Percentiles rank a stretch among this genome's conserved stretches.
Conservation (phyloP, 345 rosid genomes). For the Fremontodendron californicum region DNA sequence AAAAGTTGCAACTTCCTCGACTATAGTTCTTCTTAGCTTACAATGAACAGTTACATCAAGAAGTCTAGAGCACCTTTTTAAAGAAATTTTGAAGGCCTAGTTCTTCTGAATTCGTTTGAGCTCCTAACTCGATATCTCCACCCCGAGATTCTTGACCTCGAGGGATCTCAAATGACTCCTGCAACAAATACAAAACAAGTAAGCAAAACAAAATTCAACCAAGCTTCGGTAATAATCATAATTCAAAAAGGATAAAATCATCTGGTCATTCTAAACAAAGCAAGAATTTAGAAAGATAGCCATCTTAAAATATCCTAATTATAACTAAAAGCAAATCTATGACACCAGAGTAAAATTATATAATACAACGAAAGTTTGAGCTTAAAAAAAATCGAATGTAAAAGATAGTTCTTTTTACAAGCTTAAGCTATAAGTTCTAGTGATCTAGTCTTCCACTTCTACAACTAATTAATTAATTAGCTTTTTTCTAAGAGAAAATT, state of each 20-base stretch:
- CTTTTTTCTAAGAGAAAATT: neutral
- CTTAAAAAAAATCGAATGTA: neutral
- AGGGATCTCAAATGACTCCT: conserved; percentile 85
- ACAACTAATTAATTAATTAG: neutral
- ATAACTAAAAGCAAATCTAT: neutral
- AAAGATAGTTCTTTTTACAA: neutral
- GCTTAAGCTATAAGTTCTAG: neutral
- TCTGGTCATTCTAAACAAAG: neutral
- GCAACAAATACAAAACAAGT: conserved; percentile 24
- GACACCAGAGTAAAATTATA: neutral
- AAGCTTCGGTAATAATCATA: neutral
- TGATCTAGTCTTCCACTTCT: neutral
- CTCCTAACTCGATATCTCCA: conserved; percentile 72
- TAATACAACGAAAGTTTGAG: neutral
- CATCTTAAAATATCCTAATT: neutral
- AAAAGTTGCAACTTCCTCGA: neutral
- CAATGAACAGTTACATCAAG: conserved; percentile 4
- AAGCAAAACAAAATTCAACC: neutral
- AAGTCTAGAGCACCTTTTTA: conserved; percentile 40
- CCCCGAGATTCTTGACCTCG: conserved; percentile 59
- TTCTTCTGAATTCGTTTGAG: conserved; percentile 60
- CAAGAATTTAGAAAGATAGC: neutral
- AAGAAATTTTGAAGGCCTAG: conserved; percentile 80
- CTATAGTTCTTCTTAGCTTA: neutral
- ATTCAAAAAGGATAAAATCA: neutral